Evolutionary conservation across 208 protist species (phyloP).

Genomic region (Tetramitus jugosus): DNA sequence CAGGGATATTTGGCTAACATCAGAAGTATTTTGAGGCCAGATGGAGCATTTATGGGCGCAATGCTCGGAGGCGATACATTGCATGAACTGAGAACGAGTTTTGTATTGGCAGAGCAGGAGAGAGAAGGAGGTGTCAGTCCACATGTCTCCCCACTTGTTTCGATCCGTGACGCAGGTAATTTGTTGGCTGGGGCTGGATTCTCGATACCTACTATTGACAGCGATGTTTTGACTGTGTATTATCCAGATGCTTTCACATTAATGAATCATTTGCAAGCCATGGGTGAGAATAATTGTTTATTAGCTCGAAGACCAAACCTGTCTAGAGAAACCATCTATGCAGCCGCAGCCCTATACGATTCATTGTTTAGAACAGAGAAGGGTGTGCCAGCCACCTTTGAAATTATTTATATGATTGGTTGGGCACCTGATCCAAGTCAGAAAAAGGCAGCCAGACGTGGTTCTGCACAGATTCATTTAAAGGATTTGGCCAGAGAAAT

Average conservation of each 20-base stretch:
- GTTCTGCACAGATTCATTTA: neutral
- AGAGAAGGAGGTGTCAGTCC: conserved; percentile 63
- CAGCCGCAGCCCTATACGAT: conserved; percentile 63
- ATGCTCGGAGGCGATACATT: conserved; percentile 82
- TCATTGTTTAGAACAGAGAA: conserved; percentile 55
- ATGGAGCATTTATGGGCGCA: conserved; percentile 64
- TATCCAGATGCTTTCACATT: conserved; percentile 57
- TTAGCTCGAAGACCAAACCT: conserved; percentile 50
- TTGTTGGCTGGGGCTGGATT: conserved; percentile 73
- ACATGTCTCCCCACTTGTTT: conserved; percentile 77
- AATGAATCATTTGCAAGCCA: conserved; percentile 69
- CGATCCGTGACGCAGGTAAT: conserved; percentile 61
- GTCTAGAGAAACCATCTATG: conserved; percentile 58
- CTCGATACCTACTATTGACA: conserved; percentile 71
- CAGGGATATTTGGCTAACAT: conserved; percentile 56
- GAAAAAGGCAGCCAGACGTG: conserved; percentile 40
- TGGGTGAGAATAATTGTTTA: conserved; percentile 73
- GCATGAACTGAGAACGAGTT: conserved; percentile 68
- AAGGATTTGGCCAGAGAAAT: conserved; percentile 8
- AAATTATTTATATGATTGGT: conserved; percentile 73
- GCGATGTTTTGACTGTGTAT: conserved; percentile 24
- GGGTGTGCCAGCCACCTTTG: conserved; percentile 71
- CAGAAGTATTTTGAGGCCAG: conserved; percentile 62
- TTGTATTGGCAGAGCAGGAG: conserved; percentile 72
- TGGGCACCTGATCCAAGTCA: conserved; percentile 72